Conservation (phyloP, 495 filamentous ascomycete genomes). For the Podospora comata region DNA sequence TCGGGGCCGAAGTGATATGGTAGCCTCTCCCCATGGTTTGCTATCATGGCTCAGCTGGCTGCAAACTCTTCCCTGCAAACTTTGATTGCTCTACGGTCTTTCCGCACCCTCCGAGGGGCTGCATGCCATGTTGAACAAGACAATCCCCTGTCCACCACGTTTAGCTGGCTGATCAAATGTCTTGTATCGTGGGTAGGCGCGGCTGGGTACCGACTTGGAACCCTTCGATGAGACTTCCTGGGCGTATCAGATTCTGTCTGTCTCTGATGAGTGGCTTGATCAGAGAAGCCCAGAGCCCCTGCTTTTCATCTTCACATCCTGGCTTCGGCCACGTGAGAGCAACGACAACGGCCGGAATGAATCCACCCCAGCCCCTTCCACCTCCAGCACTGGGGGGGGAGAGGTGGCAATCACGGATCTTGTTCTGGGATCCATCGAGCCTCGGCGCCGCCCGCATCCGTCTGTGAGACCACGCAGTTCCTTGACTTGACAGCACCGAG, state of each 20-base stretch:
- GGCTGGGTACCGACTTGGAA: background rate
- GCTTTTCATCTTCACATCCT: conserved; percentile 13
- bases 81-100: background rate
- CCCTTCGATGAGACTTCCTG: conserved; percentile 4
- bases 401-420: background rate
- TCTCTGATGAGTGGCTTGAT: conserved; percentile 16
- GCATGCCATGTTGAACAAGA: background rate
- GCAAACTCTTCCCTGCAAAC: background rate
- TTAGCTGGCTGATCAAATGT: background rate
- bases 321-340: conserved; percentile 17
- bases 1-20: conserved; percentile 19
- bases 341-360: background rate
- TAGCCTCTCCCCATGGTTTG: background rate
- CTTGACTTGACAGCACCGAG: background rate
- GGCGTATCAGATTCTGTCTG: background rate
- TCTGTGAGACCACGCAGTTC: background rate
- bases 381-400: background rate
- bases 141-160: background rate
- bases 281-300: conserved; percentile 10
- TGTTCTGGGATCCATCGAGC: conserved; percentile 3
- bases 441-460: conserved; percentile 9
- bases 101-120: background rate
- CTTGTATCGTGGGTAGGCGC: background rate
- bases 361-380: background rate
- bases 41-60: background rate